These are phyloP conservation scores for Saccharomycopsis babjevae DNA, from an alignment of 805 yeast genomes.

Conservation along the genomic window DNA sequence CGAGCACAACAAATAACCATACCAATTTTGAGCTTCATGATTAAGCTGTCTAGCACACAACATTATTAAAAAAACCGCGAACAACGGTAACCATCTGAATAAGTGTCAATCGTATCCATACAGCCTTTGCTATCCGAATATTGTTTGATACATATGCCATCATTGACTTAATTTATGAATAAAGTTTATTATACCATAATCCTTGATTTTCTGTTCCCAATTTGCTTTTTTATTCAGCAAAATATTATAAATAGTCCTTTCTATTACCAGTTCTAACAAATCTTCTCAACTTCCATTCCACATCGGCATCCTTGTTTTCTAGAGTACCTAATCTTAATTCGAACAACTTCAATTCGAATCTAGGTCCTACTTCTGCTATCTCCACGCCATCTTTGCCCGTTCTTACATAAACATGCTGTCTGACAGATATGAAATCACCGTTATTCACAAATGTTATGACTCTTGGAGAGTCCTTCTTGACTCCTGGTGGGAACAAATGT, in stretches of 20 bases:
- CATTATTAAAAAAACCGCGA: no score
- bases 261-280: slow-evolving; percentile 93
- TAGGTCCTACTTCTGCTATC: slow-evolving; percentile 94
- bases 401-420: slow-evolving; percentile 90
- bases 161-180: no score
- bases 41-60: no score
- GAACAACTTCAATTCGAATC: slow-evolving; percentile 91
- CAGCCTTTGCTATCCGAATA: no score
- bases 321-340: slow-evolving; percentile 83
- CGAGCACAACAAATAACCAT: no score
- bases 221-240: neutral
- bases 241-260: slow-evolving; percentile 64
- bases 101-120: no score
- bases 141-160: no score
- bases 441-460: slow-evolving; percentile 88
- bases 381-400: slow-evolving; percentile 80
- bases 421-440: slow-evolving; percentile 85
- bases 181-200: no score
- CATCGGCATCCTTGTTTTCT: slow-evolving; percentile 92
- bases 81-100: no score
- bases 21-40: no score
- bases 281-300: slow-evolving; percentile 93
- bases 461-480: slow-evolving; percentile 76
- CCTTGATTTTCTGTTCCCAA: no score
- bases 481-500: slow-evolving; percentile 96